Evolutionary conservation across 1,284 basidiomycete genomes (phyloP), one percentile per base, ranked within the genome.

Genomic region (Pholiota adiposa): DNA sequence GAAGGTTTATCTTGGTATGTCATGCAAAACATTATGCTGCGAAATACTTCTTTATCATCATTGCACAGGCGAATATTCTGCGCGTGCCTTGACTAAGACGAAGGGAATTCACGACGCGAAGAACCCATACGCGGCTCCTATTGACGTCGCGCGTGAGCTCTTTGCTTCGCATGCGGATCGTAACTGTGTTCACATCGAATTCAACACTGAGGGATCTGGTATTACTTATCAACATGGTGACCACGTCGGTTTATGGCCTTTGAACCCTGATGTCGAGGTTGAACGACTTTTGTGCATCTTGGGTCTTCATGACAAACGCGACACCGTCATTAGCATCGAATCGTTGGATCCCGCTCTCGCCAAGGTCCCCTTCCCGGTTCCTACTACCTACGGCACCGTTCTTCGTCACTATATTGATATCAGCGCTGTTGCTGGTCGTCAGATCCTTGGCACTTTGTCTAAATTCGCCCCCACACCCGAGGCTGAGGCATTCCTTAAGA

Each of bases 161-260:
- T 98, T 99, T 79, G 76, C 85, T 51, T 75, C 82, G 33, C 83
- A 80, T 51, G 84, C 83, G 14, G 92, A 94, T 63, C 88, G 97
- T 55, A 97, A 97, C 75, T 99, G 97, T 72, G 89, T 98, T 31
- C 96, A 98, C 73, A 83, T 97, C 72, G 97, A 99, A 73, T 91
- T 99, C 70, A 90, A 91, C 78, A 96, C 94, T 38, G 94, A 96
- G 75, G 94, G 94, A 41, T 96, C 95, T 52, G 96, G 96, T 58
- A 93, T 98, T 70, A 93, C 91, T n/a, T 99, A 99, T 77, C 97
- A 98, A 76, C 96, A 98, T 67, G 97, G 97, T 61, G 97, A 99
- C 76, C 97, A 99, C 74, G 88, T 98, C 64, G 97, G 96, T 63
- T 87, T 99, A 50, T 99, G 97, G 97, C 96, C 97, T 16, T 88